Base-by-base conservation (phyloP, 345 rosid genomes). In the Carallia brachiata region DNA sequence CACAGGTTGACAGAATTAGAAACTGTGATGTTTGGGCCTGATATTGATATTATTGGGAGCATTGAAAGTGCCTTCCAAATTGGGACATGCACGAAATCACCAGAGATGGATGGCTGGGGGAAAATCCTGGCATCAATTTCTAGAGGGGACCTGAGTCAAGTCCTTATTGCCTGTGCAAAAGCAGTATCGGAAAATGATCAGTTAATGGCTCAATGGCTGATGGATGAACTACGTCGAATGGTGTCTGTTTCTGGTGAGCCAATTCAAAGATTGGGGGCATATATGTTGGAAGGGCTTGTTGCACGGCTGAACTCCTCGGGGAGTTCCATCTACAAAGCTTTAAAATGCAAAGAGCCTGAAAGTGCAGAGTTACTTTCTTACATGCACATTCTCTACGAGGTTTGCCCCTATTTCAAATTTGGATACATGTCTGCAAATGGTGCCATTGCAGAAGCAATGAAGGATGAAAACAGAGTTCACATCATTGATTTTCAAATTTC, bases 351-450 rank as follows among this genome's bases (percentile, higher is more conserved):
- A 75, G 92, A 88, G 70, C 98, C 97, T 0, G 87, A 84, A 12
- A 87, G 93, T 39, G 67, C 84, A 3, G 93, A 89, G 6, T 83
- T 93, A 37, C 81, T 90, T 59, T 88, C 97, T 30, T 88, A 88
- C 76, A 85, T 91, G 87, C 85, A 84, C 76, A 81, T 89, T 70
- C 85, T 91, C 31, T 87, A 91, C 34, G 97, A 91, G 84, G 93
- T 89, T 50, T 93, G 98, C 40, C 97, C 98, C 23, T 93, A 89
- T 81, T 85, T 93, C 78, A 93, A 90, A 73, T 93, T 93, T 28
- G 97, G 98, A 0, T 93, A 90, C 84, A 90, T 93, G 92, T 90
- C 98, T 34, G 97, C 96, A 4, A 93, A 90, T 70, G 98, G 98
- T 61, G 98, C 98, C 1, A 87, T 93, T 31, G 98, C 98, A 13